A percentile compares a stretch with the other conserved stretches of the same genome.
phyloP scores from a whole-genome alignment of 805 yeast species.

The Candida cerambycidarum region DNA sequence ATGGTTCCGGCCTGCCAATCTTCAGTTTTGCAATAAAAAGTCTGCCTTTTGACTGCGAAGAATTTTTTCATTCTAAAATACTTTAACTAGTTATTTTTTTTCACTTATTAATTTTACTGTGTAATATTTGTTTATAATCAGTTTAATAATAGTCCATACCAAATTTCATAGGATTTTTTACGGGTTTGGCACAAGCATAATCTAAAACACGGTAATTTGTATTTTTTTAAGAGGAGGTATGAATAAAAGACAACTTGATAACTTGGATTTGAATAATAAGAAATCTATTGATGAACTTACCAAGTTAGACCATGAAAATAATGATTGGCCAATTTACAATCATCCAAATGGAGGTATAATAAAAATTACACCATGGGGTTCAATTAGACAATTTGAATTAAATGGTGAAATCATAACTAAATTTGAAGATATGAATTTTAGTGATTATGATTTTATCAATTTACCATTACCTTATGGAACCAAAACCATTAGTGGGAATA shows the following conservation, averaged over 20 bases:
- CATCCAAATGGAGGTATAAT: constrained; percentile 65
- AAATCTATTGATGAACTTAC: constrained; percentile 17
- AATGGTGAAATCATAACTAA: constrained; percentile 47
- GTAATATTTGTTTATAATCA: constrained; percentile 3
- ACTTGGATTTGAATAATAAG: constrained; percentile 9
- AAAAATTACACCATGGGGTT: constrained; percentile 66
- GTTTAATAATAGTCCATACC: neutral
- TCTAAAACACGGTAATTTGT: neutral
- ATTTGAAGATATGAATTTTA: constrained; percentile 44
- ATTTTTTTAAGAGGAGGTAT: neutral
- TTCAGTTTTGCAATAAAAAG: neutral
- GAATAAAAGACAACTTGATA: constrained; percentile 16
- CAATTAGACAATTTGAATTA: constrained; percentile 46
- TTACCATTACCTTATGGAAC: constrained; percentile 7
- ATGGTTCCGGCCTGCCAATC: constrained; percentile 2
- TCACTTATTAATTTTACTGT: neutral
- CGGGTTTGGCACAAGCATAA: neutral
- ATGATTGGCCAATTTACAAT: constrained; percentile 55
- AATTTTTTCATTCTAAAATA: constrained; percentile 2
- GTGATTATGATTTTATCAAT: constrained; percentile 21
- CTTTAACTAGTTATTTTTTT: constrained; percentile 4
- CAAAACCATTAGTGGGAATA: constrained; percentile 2
- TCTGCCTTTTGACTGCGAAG: constrained; percentile 6
- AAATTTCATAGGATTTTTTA: neutral
- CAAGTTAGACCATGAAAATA: constrained; percentile 20